Base-by-base conservation (phyloP, 1,139 yeast genomes). In the Zygoascus sp. region DNA sequence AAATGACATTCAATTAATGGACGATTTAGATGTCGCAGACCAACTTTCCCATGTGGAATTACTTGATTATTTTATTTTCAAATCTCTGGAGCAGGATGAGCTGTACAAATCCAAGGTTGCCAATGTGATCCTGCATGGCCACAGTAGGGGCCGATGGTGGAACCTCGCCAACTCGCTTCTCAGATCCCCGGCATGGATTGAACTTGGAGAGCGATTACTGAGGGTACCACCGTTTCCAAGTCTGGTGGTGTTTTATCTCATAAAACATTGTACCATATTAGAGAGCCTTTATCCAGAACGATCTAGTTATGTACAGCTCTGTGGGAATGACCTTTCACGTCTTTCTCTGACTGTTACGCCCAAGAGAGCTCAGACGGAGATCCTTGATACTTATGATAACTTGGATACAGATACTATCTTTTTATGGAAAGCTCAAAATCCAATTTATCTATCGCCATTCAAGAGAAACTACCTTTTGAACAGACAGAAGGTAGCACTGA, bases 141-240 rank as follows among this genome's bases (percentile, higher is more conserved):
- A 23, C 13, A 22, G 22, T 32, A 19, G 43, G 2, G 25, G 17
- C 15, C 15, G 43, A 13, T 40, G 43, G 43, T 40, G 35, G 40
- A 42, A 36, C 20, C 23, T 42, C 30, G 32, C 45, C 10, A 34
- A 34, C 17, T 15, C 36, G 5, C 41, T 42, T 11, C 20, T 42
- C 6, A n/a, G 45, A 15, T 13, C 22, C 13, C n/a, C 16, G 10
- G 11, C 30, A 19, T 42, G 45, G 45, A 23, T 42, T 10, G 34
- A 30, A n/a, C 27, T 42, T 21, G 45, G 41, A 13, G 28, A 42
- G 13, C 11, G 45, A 15, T 28, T 42, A n/a, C 16, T 42, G 13
- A 20, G n/a, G 28, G n/a, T 25, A 2, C 38, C 44, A 6, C 15
- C 37, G 10, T 16, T 17, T 11, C 40, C 36, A 11, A 19, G 36